A percentile compares a stretch with the other conserved stretches of the same genome.
These are phyloP conservation scores for Xylaria polymorpha DNA, from an alignment of 2,329 filamentous ascomycete species.

Conservation along the genomic window DNA sequence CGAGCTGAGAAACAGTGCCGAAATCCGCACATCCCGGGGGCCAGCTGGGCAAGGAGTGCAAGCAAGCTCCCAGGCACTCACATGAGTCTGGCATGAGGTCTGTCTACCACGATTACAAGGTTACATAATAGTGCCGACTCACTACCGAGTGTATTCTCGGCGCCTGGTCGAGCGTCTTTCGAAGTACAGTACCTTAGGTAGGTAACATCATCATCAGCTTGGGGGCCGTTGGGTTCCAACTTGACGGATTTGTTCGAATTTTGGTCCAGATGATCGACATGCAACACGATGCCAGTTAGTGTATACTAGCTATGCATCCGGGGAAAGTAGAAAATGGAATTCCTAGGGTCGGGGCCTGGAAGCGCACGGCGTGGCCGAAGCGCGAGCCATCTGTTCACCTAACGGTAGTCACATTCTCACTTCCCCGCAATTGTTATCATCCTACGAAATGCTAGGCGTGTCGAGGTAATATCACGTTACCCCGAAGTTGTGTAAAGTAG, in stretches of 20 bases:
- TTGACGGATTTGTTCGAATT: constrained; percentile 9
- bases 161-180: background rate
- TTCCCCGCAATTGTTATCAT: constrained; percentile 25
- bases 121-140: constrained; percentile 13
- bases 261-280: constrained; percentile 21
- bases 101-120: background rate
- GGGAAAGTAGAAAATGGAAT: constrained; percentile 20
- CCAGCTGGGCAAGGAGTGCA: background rate
- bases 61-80: background rate
- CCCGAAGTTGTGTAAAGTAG: background rate
- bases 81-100: background rate
- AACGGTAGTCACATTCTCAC: background rate
- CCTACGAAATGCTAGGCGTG: background rate
- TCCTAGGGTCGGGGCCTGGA: constrained; percentile 15
- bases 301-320: constrained; percentile 7
- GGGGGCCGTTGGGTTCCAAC: constrained; percentile 24
- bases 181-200: too few species aligned
- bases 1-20: constrained; percentile 26
- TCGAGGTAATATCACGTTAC: constrained; percentile 13
- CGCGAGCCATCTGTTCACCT: background rate
- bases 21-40: constrained; percentile 10
- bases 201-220: constrained; percentile 10
- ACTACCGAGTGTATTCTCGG: constrained; percentile 8
- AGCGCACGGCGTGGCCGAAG: constrained; percentile 27
- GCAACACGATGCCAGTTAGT: background rate